Base-by-base conservation (phyloP, 345 rosid species). In the Hibiscus mutabilis region DNA sequence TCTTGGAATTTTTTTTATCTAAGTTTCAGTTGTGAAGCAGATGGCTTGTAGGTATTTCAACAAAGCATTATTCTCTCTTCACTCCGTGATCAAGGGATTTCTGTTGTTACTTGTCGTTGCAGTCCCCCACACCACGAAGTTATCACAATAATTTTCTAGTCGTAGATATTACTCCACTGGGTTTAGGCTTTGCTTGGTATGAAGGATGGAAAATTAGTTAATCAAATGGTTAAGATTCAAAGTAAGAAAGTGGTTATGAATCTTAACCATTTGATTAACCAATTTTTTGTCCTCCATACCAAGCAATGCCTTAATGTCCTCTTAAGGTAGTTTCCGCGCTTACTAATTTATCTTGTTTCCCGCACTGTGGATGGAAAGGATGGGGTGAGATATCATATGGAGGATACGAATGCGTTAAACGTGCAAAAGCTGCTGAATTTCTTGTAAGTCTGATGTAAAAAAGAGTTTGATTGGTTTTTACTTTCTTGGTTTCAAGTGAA, bases 311-410 rank as follows among this genome's bases (percentile, higher is more conserved):
- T 25, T 47, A 9, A 47, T 16, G 56, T 47, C 70, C 70, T 66
- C 25, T 29, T 47, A 18, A 15, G 40, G 18, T 66, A 25, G 40
- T 47, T 47, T 44, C 37, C 16, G 10, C 13, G 5, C 70, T 13
- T 25, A 16, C 19, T 64, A 24, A 67, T 68, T 27, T 35, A 2
- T 51, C 63, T 76, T 71, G 33, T 80, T 68, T 52, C 62, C 82
- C 89, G 98, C 90, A 85, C 61, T 74, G 85, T 78, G 98, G 98
- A 60, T 93, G 98, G 98, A 91, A 91, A 85, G 89, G 85, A 74
- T 93, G 98, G 98, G 98, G 97, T 60, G 98, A 93, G 80, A 88
- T 93, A 78, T 93, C 98, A 2, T 93, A 93, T 83, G 96, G 95
- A 75, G 98, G 98, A 64, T 75, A 81, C 69, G 84, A 82, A 75